Conservation (phyloP, 164 flowering plant species). For the Warburgia ugandensis region DNA sequence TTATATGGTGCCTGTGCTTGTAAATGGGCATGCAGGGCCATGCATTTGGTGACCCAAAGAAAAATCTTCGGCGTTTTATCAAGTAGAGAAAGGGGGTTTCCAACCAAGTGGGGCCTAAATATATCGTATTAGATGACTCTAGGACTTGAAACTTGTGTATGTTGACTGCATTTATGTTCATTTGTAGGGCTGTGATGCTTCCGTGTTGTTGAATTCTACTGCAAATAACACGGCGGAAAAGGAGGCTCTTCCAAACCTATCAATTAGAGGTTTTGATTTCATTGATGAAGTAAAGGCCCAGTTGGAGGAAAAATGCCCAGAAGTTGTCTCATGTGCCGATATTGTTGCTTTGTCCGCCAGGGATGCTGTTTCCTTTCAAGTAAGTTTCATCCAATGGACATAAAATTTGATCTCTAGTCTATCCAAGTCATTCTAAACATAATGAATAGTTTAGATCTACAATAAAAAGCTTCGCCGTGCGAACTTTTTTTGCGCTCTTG, state of each 20-base stretch:
- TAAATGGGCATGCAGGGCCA: neutral
- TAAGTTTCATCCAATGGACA: slow-evolving; percentile 10
- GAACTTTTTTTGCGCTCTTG: no score
- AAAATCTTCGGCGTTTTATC: neutral
- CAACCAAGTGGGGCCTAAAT: neutral
- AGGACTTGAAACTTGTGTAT: neutral
- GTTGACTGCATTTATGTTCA: neutral
- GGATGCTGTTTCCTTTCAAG: slow-evolving; percentile 55
- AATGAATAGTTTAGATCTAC: no score
- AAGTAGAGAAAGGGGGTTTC: neutral
- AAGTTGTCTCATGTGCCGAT: slow-evolving; percentile 64
- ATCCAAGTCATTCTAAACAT: no score
- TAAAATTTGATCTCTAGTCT: no score
- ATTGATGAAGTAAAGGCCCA: slow-evolving; percentile 33
- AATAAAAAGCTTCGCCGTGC: no score
- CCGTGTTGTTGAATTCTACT: slow-evolving; percentile 35
- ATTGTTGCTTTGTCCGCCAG: slow-evolving; percentile 59
- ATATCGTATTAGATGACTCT: neutral
- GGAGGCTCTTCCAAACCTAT: slow-evolving; percentile 28
- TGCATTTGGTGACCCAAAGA: neutral
- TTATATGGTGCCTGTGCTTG: neutral
- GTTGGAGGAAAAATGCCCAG: slow-evolving; percentile 31
- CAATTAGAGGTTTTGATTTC: slow-evolving; percentile 30
- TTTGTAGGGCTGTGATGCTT: slow-evolving; percentile 52
- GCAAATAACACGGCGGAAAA: slow-evolving; percentile 28